phyloP scores from a whole-genome alignment of 73 alveolate genomes.

The Uronychia binucleata region DNA sequence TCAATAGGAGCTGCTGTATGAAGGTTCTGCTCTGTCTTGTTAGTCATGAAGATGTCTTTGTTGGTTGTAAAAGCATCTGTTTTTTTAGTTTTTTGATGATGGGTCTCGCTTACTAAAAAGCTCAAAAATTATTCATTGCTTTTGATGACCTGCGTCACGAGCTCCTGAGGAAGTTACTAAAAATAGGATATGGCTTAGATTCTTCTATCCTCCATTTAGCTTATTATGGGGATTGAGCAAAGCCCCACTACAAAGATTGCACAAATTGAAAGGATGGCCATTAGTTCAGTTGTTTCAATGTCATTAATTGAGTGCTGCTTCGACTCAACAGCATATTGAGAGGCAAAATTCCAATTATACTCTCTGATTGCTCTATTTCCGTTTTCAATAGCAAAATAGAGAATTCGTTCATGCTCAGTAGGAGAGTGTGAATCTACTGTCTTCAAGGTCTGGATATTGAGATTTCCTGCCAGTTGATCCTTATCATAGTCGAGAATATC shows the following conservation, averaged over 20 bases:
- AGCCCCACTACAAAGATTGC: not conserved
- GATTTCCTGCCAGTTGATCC: not conserved
- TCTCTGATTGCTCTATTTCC: not conserved
- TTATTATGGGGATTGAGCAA: not conserved
- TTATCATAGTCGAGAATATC: not conserved
- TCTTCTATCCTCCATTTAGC: not conserved
- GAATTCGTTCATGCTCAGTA: not conserved
- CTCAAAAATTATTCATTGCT: too few species aligned
- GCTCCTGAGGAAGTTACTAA: too few species aligned
- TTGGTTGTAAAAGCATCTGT: too few species aligned
- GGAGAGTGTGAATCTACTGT: not conserved
- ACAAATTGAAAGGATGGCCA: not conserved
- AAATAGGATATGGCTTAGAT: not conserved
- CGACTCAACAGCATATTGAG: not conserved
- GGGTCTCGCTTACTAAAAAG: too few species aligned
- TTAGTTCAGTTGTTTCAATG: not conserved
- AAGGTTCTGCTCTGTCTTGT: too few species aligned
- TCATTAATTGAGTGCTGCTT: not conserved
- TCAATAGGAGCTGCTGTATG: too few species aligned
- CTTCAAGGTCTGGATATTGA: not conserved
- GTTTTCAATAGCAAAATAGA: not conserved
- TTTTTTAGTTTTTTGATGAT: too few species aligned
- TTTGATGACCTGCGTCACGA: too few species aligned
- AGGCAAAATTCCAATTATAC: not conserved
- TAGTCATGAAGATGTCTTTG: too few species aligned